These are phyloP conservation scores for Exophiala sp. DNA, from an alignment of 2,329 filamentous ascomycete species.

Conservation along the genomic window DNA sequence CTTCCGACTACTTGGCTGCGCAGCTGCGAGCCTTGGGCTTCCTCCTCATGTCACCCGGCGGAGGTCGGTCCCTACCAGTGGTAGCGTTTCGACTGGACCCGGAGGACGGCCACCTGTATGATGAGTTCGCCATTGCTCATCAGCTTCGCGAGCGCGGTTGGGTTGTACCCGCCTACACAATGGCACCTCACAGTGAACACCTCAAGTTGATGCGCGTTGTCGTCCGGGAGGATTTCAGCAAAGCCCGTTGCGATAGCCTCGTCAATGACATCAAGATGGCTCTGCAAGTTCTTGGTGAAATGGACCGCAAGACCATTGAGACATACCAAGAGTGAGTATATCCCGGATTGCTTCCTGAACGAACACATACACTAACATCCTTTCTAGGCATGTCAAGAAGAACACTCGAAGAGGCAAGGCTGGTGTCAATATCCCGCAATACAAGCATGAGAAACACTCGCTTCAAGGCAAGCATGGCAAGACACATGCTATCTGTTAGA, in stretches of 20 bases:
- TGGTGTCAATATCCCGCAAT: slow-evolving; percentile 48
- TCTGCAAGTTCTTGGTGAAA: slow-evolving; percentile 61
- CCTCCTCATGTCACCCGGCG: slow-evolving; percentile 76
- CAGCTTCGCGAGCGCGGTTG: slow-evolving; percentile 80
- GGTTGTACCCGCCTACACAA: slow-evolving; percentile 94
- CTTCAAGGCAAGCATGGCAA: slow-evolving; percentile 76
- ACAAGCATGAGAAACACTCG: slow-evolving; percentile 72
- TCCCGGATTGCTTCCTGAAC: not conserved
- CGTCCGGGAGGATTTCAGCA: slow-evolving; percentile 85
- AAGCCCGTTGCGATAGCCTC: slow-evolving; percentile 71
- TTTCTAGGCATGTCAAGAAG: slow-evolving; percentile 46
- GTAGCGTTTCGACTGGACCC: slow-evolving; percentile 77
- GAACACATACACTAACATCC: slow-evolving; percentile 4
- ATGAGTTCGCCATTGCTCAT: slow-evolving; percentile 75
- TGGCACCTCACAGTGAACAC: slow-evolving; percentile 78
- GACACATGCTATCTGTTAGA: slow-evolving; percentile 77
- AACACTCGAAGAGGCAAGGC: slow-evolving; percentile 48
- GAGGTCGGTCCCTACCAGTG: slow-evolving; percentile 74
- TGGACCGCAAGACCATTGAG: slow-evolving; percentile 66
- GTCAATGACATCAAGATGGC: slow-evolving; percentile 74
- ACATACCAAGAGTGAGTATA: slow-evolving; percentile 58
- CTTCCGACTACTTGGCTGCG: slow-evolving; percentile 75
- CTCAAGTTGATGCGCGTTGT: slow-evolving; percentile 89
- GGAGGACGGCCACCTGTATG: slow-evolving; percentile 52
- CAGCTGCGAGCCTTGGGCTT: slow-evolving; percentile 71